These are phyloP conservation scores for Chlorella ohadii DNA, from an alignment of 139 green algal genomes.

Conservation along the genomic window DNA sequence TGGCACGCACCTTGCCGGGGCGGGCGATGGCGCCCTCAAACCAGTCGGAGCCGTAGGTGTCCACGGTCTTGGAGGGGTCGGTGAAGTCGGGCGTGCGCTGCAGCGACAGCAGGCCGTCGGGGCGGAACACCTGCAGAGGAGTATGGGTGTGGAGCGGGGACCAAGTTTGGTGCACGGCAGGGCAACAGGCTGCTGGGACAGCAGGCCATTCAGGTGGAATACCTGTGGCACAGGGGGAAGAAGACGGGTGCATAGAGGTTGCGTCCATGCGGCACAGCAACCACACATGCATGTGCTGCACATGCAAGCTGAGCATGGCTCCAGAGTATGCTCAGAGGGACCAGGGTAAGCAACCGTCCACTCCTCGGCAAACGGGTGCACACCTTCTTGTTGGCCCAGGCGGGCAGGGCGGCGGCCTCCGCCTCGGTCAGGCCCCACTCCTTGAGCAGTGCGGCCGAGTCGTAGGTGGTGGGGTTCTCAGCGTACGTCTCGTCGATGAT, in stretches of 20 bases:
- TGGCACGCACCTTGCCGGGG: slow-evolving; percentile 67
- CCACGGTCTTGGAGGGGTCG: not conserved
- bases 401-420: slow-evolving; percentile 13
- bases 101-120: slow-evolving; percentile 51
- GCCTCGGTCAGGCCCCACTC: slow-evolving; percentile 26
- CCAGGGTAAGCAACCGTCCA: too few species aligned
- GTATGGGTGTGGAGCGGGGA: not conserved
- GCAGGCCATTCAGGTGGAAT: too few species aligned
- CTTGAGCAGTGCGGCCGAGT: slow-evolving; percentile 45
- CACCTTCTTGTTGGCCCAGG: slow-evolving; percentile 24
- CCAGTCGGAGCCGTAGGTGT: slow-evolving; percentile 60
- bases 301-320: not conserved
- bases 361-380: too few species aligned
- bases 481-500: slow-evolving; percentile 76
- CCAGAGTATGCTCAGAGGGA: too few species aligned
- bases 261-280: too few species aligned
- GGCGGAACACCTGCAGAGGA: slow-evolving; percentile 40
- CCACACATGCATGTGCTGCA: too few species aligned
- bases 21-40: slow-evolving; percentile 75
- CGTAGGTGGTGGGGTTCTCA: slow-evolving; percentile 49
- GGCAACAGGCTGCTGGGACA: not conserved
- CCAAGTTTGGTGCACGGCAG: not conserved
- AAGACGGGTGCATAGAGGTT: too few species aligned
- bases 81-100: not conserved
- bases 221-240: too few species aligned